Percentiles rank a stretch among this genome's conserved stretches.
Evolutionary conservation across 768 basidiomycete genomes (phyloP).

Genomic region (Hypsizygus marmoreus): DNA sequence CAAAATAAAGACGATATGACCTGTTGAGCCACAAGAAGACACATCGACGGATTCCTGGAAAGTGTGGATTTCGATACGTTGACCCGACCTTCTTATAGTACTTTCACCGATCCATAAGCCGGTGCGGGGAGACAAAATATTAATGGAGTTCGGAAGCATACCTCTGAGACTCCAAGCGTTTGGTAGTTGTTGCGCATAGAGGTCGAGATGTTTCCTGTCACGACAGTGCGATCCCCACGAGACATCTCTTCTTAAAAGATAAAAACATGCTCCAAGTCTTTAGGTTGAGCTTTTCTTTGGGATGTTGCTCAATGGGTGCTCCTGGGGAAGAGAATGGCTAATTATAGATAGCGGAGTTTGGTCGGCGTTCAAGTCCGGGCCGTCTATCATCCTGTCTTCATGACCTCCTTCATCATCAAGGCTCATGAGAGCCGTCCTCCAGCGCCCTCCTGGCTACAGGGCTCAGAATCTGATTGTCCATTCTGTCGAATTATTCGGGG

Average conservation of each 20-base stretch:
- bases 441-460: conserved; percentile 50
- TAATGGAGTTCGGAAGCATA: conserved; percentile 22
- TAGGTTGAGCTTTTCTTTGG: too few species aligned
- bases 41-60: conserved; percentile 61
- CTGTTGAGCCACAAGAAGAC: conserved; percentile 55
- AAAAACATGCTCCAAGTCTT: too few species aligned
- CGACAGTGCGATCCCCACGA: conserved; percentile 33
- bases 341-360: neutral
- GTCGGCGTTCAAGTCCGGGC: too few species aligned
- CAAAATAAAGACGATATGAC: conserved; percentile 27
- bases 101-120: too few species aligned
- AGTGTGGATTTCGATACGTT: conserved; percentile 75
- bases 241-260: too few species aligned
- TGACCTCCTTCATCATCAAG: conserved; percentile 78
- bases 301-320: too few species aligned
- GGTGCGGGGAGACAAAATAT: too few species aligned
- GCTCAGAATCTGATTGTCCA: conserved; percentile 44
- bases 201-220: conserved; percentile 33
- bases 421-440: conserved; percentile 51
- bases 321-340: too few species aligned
- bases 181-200: conserved; percentile 44
- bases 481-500: conserved; percentile 68
- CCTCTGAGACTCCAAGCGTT: conserved; percentile 58
- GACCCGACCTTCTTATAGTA: conserved; percentile 67
- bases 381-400: conserved; percentile 27